These are phyloP conservation scores for Zoysia pacifica DNA, from an alignment of 176 grass and related monocot species.

Conservation along the genomic window DNA sequence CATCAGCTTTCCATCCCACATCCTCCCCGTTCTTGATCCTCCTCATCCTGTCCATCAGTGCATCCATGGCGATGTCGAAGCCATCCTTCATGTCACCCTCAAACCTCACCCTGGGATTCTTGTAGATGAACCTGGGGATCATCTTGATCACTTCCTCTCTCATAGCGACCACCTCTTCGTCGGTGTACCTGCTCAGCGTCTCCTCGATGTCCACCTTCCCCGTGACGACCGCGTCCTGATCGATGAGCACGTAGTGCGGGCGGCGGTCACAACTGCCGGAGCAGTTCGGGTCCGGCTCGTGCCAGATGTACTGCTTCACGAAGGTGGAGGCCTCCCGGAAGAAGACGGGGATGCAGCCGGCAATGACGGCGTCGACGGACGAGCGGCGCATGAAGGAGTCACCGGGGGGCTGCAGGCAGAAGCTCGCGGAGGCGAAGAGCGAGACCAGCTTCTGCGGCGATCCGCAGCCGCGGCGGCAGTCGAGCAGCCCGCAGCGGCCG, in stretches of 20 bases:
- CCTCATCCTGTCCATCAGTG: not conserved
- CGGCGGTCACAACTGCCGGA: not conserved
- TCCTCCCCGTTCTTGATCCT: slow-evolving; percentile 1
- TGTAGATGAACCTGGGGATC: slow-evolving; percentile 29
- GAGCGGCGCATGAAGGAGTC: slow-evolving; percentile 6
- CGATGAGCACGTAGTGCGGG: slow-evolving; percentile 11
- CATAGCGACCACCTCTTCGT: not conserved
- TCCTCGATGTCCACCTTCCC: slow-evolving; percentile 28
- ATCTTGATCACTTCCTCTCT: slow-evolving; percentile 27
- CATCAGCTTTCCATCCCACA: not conserved
- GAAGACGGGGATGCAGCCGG: slow-evolving; percentile 4
- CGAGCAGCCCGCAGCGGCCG: slow-evolving; percentile 32
- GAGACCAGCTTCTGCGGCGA: slow-evolving; percentile 31
- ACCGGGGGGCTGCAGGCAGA: not conserved
- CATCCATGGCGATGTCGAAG: slow-evolving; percentile 8
- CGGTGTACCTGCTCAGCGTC: not conserved
- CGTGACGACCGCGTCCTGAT: not conserved
- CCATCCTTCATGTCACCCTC: not conserved
- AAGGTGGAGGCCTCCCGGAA: not conserved
- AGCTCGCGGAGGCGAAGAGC: slow-evolving; percentile 32
- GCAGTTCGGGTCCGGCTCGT: not conserved
- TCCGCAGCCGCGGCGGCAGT: not conserved
- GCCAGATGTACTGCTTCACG: slow-evolving; percentile 14
- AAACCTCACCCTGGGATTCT: not conserved
- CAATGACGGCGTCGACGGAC: not conserved